A percentile compares a stretch with the other conserved stretches of the same genome.
phyloP scores from a whole-genome alignment of 129 eudicot species.

The carrot (Daucus carota) region DNA sequence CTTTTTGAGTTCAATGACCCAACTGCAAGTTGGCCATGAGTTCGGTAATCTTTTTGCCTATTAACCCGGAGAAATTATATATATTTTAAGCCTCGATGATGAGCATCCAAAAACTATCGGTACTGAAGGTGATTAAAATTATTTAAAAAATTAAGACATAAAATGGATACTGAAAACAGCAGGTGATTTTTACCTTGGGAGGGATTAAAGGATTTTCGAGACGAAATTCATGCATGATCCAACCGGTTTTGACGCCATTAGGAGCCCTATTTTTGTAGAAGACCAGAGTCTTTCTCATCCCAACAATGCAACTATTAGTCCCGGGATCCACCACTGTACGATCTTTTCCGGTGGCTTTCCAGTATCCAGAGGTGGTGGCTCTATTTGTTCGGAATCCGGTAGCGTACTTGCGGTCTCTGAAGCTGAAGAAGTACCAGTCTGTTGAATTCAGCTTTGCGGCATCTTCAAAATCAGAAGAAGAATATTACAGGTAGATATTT shows the following conservation, averaged over 20 bases:
- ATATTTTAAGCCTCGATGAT: too few relatives aligned
- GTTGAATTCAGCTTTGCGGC: slow-evolving; percentile 73
- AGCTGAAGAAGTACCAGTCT: slow-evolving; percentile 98
- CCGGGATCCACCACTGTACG: slow-evolving; percentile 52
- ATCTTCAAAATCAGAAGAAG: slow-evolving; percentile 25
- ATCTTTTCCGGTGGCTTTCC: slow-evolving; percentile 98
- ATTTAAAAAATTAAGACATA: too few relatives aligned
- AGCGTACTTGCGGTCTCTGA: slow-evolving; percentile 88
- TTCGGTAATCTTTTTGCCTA: too few relatives aligned
- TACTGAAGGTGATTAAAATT: not conserved
- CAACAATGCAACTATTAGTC: slow-evolving; percentile 38
- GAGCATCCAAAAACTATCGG: too few relatives aligned
- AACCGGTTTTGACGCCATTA: slow-evolving; percentile 88
- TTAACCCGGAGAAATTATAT: too few relatives aligned
- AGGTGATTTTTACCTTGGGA: slow-evolving; percentile 50
- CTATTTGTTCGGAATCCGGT: slow-evolving; percentile 83
- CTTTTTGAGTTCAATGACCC: too few relatives aligned
- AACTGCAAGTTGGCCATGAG: too few relatives aligned
- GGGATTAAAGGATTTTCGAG: slow-evolving; percentile 69
- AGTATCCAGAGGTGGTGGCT: slow-evolving; percentile 75
- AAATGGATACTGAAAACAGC: too few relatives aligned
- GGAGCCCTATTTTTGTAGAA: slow-evolving; percentile 91
- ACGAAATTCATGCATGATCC: slow-evolving; percentile 99
- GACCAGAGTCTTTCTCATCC: slow-evolving; percentile 94
- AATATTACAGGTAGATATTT: too few relatives aligned